Percentiles rank a stretch among this genome's conserved stretches.
phyloP scores from a whole-genome alignment of 2,329 filamentous ascomycete species.

The Apiospora hydei region DNA sequence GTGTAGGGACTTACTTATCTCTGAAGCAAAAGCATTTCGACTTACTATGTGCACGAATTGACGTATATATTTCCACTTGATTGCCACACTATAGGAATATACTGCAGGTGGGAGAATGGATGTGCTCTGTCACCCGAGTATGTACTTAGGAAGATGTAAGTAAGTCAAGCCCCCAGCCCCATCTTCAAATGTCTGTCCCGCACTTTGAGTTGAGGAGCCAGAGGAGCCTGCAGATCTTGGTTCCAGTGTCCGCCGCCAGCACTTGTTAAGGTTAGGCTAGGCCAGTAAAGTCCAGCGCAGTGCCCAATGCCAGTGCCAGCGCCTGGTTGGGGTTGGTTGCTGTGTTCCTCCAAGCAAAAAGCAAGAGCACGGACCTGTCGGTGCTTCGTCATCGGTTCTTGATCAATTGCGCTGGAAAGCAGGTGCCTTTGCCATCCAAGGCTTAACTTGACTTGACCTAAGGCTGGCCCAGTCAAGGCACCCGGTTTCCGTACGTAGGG shows the following conservation, averaged over 20 bases:
- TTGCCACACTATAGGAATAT: background rate
- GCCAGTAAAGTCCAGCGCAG: background rate
- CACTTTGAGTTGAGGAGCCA: background rate
- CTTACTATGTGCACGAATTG: background rate
- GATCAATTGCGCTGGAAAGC: background rate
- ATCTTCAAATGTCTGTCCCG: background rate
- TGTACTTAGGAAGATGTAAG: too few relatives aligned
- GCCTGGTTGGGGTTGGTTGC: background rate
- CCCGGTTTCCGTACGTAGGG: background rate
- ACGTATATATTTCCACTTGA: background rate
- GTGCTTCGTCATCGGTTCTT: conserved; percentile 18
- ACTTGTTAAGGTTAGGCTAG: background rate
- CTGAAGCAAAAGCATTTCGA: too few relatives aligned
- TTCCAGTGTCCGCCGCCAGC: background rate
- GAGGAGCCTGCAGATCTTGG: background rate
- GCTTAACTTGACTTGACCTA: conserved; percentile 1
- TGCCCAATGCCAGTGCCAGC: background rate
- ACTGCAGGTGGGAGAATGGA: background rate
- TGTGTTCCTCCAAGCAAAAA: background rate
- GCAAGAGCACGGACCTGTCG: conserved; percentile 1
- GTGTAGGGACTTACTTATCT: too few relatives aligned
- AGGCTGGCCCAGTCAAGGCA: conserved; percentile 6
- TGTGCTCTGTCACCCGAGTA: background rate
- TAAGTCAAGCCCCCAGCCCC: background rate
- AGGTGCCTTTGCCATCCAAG: conserved; percentile 1